Conservation (phyloP, 1,284 basidiomycete species). For the Moniliella sp. region DNA sequence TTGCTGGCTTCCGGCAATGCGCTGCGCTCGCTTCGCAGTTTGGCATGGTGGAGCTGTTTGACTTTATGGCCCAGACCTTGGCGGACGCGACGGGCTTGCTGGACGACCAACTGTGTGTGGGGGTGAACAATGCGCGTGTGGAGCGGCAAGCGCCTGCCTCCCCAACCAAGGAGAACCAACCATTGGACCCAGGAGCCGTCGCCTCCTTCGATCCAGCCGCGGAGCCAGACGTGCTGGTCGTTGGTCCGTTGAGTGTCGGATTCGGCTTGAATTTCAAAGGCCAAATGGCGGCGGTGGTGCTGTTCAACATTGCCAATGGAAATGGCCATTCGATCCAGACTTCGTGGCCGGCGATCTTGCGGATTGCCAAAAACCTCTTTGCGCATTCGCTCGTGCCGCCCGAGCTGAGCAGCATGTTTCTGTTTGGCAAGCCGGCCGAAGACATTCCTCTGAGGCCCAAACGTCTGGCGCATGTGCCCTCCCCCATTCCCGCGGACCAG, state of each 20-base stretch:
- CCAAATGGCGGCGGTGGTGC: constrained; percentile 81
- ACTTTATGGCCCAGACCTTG: constrained; percentile 77
- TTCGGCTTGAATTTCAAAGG: constrained; percentile 90
- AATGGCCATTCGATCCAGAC: constrained; percentile 82
- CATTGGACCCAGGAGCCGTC: too few relatives aligned
- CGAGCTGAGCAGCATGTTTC: constrained; percentile 79
- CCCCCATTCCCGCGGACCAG: constrained; percentile 49
- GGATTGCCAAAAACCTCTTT: constrained; percentile 92
- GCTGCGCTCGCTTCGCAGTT: constrained; percentile 77
- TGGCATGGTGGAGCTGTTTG: constrained; percentile 76
- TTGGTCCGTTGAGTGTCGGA: constrained; percentile 71
- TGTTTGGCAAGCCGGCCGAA: constrained; percentile 7
- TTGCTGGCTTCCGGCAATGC: constrained; percentile 84
- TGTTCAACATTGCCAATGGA: constrained; percentile 92
- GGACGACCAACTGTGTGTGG: constrained; percentile 7
- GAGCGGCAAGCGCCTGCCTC: constrained; percentile 61
- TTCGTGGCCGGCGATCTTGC: constrained; percentile 76
- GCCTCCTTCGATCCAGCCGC: too few relatives aligned
- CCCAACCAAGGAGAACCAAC: constrained; percentile 74
- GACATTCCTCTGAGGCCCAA: constrained; percentile 17
- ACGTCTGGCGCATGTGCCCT: constrained; percentile 56
- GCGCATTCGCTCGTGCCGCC: constrained; percentile 60
- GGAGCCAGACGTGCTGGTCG: constrained; percentile 62
- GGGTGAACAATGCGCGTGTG: constrained; percentile 10
- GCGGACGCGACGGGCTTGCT: constrained; percentile 19